These are phyloP conservation scores for Pseudopithomyces maydicus DNA, from an alignment of 2,329 filamentous ascomycete species.

Conservation along the genomic window DNA sequence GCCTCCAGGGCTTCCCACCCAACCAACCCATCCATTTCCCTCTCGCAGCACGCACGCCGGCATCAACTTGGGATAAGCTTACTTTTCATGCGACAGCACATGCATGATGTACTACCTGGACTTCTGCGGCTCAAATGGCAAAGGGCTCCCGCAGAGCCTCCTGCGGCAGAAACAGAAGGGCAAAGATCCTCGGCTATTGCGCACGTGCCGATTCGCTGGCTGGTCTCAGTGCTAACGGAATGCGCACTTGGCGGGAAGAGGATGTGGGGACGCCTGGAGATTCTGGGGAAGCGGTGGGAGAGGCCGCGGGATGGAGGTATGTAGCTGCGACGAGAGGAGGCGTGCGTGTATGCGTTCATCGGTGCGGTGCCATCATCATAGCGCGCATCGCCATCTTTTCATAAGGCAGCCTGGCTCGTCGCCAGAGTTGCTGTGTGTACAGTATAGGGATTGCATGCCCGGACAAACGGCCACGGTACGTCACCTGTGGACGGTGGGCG, in stretches of 20 bases:
- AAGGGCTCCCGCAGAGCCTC: constrained; percentile 10
- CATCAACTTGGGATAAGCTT: no score
- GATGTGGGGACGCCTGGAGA: constrained; percentile 8
- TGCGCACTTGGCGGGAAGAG: constrained; percentile 1
- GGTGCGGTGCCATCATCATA: no score
- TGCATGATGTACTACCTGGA: no score
- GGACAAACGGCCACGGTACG: background rate
- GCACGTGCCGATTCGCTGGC: background rate
- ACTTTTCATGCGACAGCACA: no score
- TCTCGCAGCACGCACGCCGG: no score
- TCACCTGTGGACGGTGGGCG: constrained; percentile 2
- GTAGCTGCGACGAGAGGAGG: background rate
- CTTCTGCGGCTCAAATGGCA: background rate
- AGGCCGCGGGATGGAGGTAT: background rate
- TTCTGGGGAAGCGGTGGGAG: constrained; percentile 7
- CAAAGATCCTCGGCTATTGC: constrained; percentile 1
- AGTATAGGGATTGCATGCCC: background rate
- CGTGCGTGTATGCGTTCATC: no score
- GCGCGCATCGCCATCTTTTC: no score
- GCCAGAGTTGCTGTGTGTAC: background rate
- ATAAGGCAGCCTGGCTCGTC: background rate
- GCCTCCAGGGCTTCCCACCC: no score
- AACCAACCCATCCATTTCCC: no score
- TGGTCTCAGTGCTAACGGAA: background rate
- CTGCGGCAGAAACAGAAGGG: background rate